Base-by-base conservation (phyloP, 2,329 filamentous ascomycete genomes). In the Aspergillus chevalieri region DNA sequence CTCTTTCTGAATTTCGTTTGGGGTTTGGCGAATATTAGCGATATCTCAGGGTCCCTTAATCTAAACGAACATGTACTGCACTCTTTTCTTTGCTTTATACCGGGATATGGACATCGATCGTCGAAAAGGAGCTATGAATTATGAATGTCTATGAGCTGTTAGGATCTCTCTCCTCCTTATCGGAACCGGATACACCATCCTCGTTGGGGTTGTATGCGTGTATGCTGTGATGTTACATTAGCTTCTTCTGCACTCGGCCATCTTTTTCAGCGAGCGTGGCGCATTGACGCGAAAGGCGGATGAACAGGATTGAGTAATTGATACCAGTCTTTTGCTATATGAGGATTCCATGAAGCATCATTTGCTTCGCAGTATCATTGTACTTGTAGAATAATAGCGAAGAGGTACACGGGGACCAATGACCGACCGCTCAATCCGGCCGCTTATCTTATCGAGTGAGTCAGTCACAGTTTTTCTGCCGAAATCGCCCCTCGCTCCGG, bases 401-500 rank as follows among this genome's bases (percentile, higher is more conserved):
- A 36, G 33, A 36, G 34, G 15, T 41, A 41, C 34, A 38, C 34
- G 3, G n/a, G 34, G n/a, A 38, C 34, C 34, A 38, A 38, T 38
- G n/a, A 38, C 34, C n/a, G 34, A n/a, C n/a, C 34, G 34, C 34
- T 3, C 38, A 26, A 43, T 12, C n/a, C 21, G 21, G 15, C 30
- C 12, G 17, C 33, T 58, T 61, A 63, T 63, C 61, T 63, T 63
- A 63, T 63, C 61, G 58, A 46, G 50, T 63, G 58, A 63, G 53
- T 62, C 59, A 57, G 52, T 47, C 38, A 51, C 49, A 53, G 44
- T 49, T 57, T 54, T 58, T 53, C 49, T 52, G 54, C 59, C 59
- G 59, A 62, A 56, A 56, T 62, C 59, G 59, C 57, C 58, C 55
- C 55, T 60, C 59, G 50, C 58, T 54, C 57, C 59, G 52, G 50